Conservation (phyloP, 768 basidiomycete genomes). For the Lyophyllum decastes region DNA sequence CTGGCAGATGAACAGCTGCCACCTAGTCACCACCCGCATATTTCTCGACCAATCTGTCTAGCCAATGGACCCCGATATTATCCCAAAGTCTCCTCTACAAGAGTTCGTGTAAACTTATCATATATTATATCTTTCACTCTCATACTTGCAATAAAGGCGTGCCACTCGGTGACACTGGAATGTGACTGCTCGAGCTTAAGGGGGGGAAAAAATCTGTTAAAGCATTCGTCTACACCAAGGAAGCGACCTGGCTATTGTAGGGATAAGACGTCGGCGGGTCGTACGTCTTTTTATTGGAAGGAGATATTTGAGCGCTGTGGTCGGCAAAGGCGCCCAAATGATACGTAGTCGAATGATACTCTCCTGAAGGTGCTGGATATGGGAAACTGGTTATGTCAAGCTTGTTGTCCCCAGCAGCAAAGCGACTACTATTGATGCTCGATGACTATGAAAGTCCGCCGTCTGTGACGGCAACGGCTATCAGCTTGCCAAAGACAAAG, state of each 20-base stretch:
- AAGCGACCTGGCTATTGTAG: slow-evolving; percentile 35
- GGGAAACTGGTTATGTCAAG: neutral
- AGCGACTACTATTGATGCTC: neutral
- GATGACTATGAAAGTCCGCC: too few relatives aligned
- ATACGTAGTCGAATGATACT: neutral
- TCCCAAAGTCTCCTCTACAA: neutral
- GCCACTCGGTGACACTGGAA: neutral
- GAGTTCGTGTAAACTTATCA: neutral
- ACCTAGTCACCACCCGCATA: too few relatives aligned
- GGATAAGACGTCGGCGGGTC: neutral
- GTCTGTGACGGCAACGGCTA: neutral
- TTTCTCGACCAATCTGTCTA: too few relatives aligned
- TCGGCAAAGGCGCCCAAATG: slow-evolving; percentile 30
- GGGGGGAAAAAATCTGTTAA: slow-evolving; percentile 41
- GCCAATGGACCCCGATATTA: neutral
- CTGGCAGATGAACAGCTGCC: too few relatives aligned
- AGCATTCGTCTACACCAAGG: slow-evolving; percentile 57
- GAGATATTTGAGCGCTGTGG: slow-evolving; percentile 27
- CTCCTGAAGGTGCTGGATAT: neutral
- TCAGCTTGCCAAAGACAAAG: too few relatives aligned
- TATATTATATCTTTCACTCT: neutral
- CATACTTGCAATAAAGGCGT: neutral
- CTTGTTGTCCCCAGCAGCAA: neutral
- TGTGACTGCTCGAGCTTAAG: neutral
- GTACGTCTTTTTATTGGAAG: too few relatives aligned